A percentile compares a stretch with the other conserved stretches of the same genome.
Conservation (phyloP, 768 basidiomycete species). For the Coprinopsis strossmayeri region DNA sequence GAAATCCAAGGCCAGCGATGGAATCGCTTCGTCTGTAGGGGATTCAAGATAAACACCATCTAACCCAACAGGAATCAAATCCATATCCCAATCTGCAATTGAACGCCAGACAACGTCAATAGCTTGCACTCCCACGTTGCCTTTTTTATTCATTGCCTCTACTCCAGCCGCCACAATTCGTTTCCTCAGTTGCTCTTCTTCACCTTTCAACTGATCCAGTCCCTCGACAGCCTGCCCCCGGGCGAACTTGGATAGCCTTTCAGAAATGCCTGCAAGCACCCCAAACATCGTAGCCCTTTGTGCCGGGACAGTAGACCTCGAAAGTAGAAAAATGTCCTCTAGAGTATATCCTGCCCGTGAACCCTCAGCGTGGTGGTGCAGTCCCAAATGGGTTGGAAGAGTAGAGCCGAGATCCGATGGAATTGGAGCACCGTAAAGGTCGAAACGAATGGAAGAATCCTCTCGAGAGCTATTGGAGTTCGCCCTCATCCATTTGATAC, state of each 20-base stretch:
- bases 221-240: slow-evolving; percentile 27
- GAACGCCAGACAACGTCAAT: slow-evolving; percentile 73
- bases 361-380: slow-evolving; percentile 87
- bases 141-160: slow-evolving; percentile 58
- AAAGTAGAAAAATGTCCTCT: slow-evolving; percentile 75
- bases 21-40: slow-evolving; percentile 22
- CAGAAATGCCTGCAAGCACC: slow-evolving; percentile 55
- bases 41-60: slow-evolving; percentile 44
- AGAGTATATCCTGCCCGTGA: slow-evolving; percentile 82
- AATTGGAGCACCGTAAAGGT: slow-evolving; percentile 70
- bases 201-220: slow-evolving; percentile 29
- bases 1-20: slow-evolving; percentile 29
- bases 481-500: slow-evolving; percentile 69
- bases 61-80: slow-evolving; percentile 18
- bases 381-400: slow-evolving; percentile 78
- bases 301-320: slow-evolving; percentile 74
- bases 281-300: slow-evolving; percentile 81
- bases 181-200: slow-evolving; percentile 45
- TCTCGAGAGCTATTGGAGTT: slow-evolving; percentile 21
- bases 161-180: slow-evolving; percentile 62
- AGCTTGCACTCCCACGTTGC: slow-evolving; percentile 59
- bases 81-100: slow-evolving; percentile 58
- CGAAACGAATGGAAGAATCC: slow-evolving; percentile 57
- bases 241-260: slow-evolving; percentile 23
- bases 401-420: slow-evolving; percentile 41